phyloP scores from a whole-genome alignment of 306 rosid genomes.

The Coriaria nepalensis region DNA sequence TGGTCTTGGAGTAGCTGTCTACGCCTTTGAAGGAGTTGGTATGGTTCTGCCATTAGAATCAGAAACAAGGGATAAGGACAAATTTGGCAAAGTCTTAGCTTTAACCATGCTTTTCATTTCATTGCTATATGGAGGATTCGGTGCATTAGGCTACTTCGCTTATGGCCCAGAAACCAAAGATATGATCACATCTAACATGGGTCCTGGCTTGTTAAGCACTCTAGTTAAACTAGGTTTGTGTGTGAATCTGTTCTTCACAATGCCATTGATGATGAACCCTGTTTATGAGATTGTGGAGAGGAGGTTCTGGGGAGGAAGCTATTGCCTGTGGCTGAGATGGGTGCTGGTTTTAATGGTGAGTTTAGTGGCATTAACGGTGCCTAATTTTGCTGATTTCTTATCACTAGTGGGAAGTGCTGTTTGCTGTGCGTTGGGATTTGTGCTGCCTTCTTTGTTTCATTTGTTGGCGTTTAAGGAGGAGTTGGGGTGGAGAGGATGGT shows the following conservation, averaged over 20 bases:
- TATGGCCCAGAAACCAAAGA: slow-evolving; percentile 39
- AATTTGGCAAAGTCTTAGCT: slow-evolving; percentile 28
- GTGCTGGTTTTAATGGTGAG: slow-evolving; percentile 25
- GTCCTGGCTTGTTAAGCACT: slow-evolving; percentile 24
- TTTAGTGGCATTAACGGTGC: slow-evolving; percentile 34
- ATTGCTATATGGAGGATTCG: slow-evolving; percentile 30
- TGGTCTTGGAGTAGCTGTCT: slow-evolving; percentile 39
- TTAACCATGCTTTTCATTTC: slow-evolving; percentile 30
- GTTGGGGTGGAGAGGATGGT: slow-evolving; percentile 24
- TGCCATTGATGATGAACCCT: slow-evolving; percentile 59
- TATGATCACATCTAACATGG: slow-evolving; percentile 35
- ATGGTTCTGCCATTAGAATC: slow-evolving; percentile 47
- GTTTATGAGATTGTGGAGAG: slow-evolving; percentile 43
- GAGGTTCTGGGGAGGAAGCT: slow-evolving; percentile 31
- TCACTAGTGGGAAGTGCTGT: slow-evolving; percentile 42
- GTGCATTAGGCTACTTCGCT: slow-evolving; percentile 42
- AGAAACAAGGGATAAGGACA: slow-evolving; percentile 35
- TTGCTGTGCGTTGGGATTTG: slow-evolving; percentile 42
- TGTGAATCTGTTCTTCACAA: slow-evolving; percentile 42
- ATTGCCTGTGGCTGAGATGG: slow-evolving; percentile 43
- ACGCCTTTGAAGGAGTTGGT: slow-evolving; percentile 43
- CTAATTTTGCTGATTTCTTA: slow-evolving; percentile 47
- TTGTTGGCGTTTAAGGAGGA: slow-evolving; percentile 31
- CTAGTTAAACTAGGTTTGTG: slow-evolving; percentile 40
- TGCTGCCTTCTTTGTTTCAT: slow-evolving; percentile 41